A percentile compares a stretch with the other conserved stretches of the same genome.
Evolutionary conservation across 1,284 basidiomycete species (phyloP).

Genomic region (Dichomitus squalens): DNA sequence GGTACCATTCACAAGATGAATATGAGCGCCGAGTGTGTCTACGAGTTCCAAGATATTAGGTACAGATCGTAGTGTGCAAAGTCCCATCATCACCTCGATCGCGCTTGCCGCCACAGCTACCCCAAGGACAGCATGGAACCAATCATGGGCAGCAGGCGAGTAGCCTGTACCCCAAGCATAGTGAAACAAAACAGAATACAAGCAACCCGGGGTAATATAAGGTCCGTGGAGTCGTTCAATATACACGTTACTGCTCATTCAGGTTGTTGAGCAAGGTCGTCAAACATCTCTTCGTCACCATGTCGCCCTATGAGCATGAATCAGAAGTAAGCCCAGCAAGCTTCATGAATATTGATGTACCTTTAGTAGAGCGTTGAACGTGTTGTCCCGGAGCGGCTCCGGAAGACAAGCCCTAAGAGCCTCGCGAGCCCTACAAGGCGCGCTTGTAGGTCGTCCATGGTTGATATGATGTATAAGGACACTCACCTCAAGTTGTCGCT

Average conservation of each 20-base stretch:
- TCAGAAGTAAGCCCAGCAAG: conserved; percentile 2
- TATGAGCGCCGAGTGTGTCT: conserved; percentile 11
- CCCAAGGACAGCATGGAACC: neutral
- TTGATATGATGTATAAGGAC: neutral
- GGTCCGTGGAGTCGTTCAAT: conserved; percentile 15
- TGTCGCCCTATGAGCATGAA: conserved; percentile 68
- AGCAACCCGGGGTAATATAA: conserved; percentile 21
- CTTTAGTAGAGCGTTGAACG: conserved; percentile 90
- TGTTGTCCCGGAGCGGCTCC: conserved; percentile 93
- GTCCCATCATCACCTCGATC: neutral
- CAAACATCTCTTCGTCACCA: conserved; percentile 96
- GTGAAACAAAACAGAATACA: conserved; percentile 26
- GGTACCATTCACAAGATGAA: conserved; percentile 11
- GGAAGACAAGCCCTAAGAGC: conserved; percentile 97
- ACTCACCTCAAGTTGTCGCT: conserved; percentile 93
- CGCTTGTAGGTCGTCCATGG: neutral
- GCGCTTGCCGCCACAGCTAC: neutral
- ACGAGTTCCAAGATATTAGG: conserved; percentile 18
- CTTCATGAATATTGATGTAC: conserved; percentile 38
- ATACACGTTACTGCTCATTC: conserved; percentile 46
- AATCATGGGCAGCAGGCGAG: neutral
- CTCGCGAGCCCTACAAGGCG: conserved; percentile 79
- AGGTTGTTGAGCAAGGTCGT: conserved; percentile 95
- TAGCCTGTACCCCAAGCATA: conserved; percentile 17
- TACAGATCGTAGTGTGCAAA: conserved; percentile 20